These are phyloP conservation scores for Capsaspora owczarzaki DNA, from an alignment of 78 protist species.

Conservation along the genomic window DNA sequence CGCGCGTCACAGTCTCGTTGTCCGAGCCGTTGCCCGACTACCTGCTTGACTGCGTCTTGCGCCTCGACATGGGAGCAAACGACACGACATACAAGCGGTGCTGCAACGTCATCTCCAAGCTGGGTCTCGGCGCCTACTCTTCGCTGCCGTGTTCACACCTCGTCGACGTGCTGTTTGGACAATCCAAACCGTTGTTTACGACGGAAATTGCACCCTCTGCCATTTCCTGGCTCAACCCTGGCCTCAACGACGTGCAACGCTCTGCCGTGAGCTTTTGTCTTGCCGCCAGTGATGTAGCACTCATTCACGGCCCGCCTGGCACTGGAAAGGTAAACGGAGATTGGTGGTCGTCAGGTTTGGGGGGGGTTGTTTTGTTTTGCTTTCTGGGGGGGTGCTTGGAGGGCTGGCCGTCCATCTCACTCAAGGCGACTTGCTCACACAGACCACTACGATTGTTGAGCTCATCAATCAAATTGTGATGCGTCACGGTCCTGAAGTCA, in stretches of 20 bases:
- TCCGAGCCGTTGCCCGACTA: neutral
- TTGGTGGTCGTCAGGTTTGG: neutral
- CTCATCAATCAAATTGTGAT: constrained; percentile 19
- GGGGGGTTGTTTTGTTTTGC: neutral
- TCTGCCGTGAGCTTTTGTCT: constrained; percentile 9
- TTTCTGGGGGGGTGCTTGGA: too few relatives aligned
- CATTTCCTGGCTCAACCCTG: neutral
- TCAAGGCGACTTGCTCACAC: too few relatives aligned
- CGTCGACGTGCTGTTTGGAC: neutral
- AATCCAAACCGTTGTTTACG: neutral
- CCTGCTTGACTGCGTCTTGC: neutral
- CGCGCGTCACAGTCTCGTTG: neutral
- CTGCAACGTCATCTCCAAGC: neutral
- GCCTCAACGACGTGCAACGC: constrained; percentile 1
- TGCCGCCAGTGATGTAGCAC: neutral
- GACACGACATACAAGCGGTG: neutral
- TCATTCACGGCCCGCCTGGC: constrained; percentile 56
- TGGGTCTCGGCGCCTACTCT: neutral
- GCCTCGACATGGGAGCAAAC: neutral
- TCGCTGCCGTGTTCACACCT: neutral
- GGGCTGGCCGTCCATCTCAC: too few relatives aligned
- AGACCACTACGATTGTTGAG: constrained; percentile 41
- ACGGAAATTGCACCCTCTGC: neutral
- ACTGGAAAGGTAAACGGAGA: too few relatives aligned
- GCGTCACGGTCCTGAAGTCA: constrained; percentile 7